Conservation (phyloP, 768 basidiomycete genomes). For the Termitomyces sp. region DNA sequence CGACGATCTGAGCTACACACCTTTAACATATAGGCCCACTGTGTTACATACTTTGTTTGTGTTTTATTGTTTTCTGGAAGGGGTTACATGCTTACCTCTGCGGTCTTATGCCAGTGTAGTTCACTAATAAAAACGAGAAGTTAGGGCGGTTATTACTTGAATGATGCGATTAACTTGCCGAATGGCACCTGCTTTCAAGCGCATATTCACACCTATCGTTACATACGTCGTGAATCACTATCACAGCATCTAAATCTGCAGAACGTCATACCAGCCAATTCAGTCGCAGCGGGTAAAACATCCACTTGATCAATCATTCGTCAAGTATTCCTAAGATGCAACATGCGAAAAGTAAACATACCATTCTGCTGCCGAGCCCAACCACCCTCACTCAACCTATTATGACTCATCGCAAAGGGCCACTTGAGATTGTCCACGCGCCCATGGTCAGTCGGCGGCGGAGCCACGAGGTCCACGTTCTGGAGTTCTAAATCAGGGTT, state of each 20-base stretch:
- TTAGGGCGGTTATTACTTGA: neutral
- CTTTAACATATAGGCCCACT: slow-evolving; percentile 53
- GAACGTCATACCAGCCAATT: slow-evolving; percentile 23
- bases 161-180: slow-evolving; percentile 23
- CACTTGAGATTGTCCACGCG: slow-evolving; percentile 55
- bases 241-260: neutral
- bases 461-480: slow-evolving; percentile 52
- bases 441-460: slow-evolving; percentile 60
- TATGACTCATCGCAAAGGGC: slow-evolving; percentile 60
- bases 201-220: slow-evolving; percentile 48
- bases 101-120: slow-evolving; percentile 52
- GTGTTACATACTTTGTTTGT: neutral
- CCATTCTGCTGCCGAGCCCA: slow-evolving; percentile 64
- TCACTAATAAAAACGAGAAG: slow-evolving; percentile 29
- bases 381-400: slow-evolving; percentile 54
- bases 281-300: slow-evolving; percentile 43
- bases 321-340: too few species aligned
- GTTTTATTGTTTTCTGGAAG: neutral
- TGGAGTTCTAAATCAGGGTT: slow-evolving; percentile 50
- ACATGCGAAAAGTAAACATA: neutral
- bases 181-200: slow-evolving; percentile 46
- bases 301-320: slow-evolving; percentile 25
- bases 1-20: slow-evolving; percentile 11
- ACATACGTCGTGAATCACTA: slow-evolving; percentile 8
- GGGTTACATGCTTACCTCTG: slow-evolving; percentile 26